Evolutionary conservation across 2,329 filamentous ascomycete genomes (phyloP).

Genomic region (Nannizzia gypsea): DNA sequence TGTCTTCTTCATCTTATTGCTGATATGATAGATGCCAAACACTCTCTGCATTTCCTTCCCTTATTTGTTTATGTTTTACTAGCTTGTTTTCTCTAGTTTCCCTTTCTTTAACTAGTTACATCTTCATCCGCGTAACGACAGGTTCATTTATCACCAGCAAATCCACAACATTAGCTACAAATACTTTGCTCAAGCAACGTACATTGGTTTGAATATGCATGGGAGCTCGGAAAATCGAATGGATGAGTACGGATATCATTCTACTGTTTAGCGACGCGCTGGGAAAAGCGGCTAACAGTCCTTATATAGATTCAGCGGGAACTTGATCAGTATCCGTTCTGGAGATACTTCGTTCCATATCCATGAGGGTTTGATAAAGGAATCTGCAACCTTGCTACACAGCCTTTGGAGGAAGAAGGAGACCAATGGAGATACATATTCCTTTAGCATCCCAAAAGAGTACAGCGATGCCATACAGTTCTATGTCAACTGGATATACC

Average conservation of each 20-base stretch:
- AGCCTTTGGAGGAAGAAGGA: not conserved
- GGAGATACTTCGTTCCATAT: not conserved
- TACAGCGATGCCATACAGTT: not conserved
- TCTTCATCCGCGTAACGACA: too few species aligned
- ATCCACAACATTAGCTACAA: too few species aligned
- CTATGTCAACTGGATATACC: conserved; percentile 3
- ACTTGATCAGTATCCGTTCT: not conserved
- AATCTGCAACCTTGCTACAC: not conserved
- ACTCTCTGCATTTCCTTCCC: too few species aligned
- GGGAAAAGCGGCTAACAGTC: too few species aligned
- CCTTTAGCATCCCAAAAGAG: not conserved
- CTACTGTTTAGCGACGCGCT: not conserved
- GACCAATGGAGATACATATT: too few species aligned
- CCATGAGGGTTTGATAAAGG: not conserved
- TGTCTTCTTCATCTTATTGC: too few species aligned
- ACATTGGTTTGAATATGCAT: not conserved
- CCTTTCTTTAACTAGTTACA: too few species aligned
- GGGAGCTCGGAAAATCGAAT: not conserved
- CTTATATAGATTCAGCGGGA: not conserved
- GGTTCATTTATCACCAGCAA: too few species aligned
- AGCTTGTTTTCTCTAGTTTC: too few species aligned
- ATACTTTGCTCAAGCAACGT: too few species aligned
- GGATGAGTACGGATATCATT: not conserved
- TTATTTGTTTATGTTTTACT: too few species aligned
- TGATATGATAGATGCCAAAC: too few species aligned